Percentiles rank a stretch among this genome's conserved stretches.
Conservation (phyloP, 176 grass and related monocot genomes). For the Leersia perrieri region DNA sequence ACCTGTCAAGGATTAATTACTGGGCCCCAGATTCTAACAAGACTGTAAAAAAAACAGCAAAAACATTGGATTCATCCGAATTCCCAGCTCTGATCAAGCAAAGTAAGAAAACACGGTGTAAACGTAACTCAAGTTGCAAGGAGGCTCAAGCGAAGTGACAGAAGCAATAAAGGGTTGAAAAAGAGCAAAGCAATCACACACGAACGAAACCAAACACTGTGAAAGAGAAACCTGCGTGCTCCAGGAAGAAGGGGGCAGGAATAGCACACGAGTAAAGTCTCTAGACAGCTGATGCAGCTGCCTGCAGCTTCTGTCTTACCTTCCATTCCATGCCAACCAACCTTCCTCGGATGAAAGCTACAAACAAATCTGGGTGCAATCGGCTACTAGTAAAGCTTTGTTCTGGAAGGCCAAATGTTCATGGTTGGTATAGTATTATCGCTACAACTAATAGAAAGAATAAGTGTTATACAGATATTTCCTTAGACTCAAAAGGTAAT, state of each 20-base stretch:
- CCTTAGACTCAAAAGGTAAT: no score
- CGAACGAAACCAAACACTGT: background rate
- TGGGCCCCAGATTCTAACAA: background rate
- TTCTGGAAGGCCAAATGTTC: background rate
- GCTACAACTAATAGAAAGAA: background rate
- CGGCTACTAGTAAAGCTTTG: background rate
- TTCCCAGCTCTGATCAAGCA: background rate
- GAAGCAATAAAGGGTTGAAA: background rate
- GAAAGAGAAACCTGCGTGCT: background rate
- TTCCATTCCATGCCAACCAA: background rate
- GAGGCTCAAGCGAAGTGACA: background rate
- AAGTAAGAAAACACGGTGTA: background rate
- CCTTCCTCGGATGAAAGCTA: constrained; percentile 5
- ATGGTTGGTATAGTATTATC: background rate
- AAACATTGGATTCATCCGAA: background rate
- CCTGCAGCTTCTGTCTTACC: background rate
- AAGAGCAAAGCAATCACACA: background rate
- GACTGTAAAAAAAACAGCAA: background rate
- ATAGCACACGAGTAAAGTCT: background rate
- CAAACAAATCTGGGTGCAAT: background rate
- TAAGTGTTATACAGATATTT: background rate
- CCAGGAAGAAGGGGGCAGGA: background rate
- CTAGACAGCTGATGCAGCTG: background rate
- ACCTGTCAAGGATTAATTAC: background rate
- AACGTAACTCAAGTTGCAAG: background rate